phyloP scores from a whole-genome alignment of 2,329 filamentous ascomycete genomes.

The Sclerotinia sclerotiorum region DNA sequence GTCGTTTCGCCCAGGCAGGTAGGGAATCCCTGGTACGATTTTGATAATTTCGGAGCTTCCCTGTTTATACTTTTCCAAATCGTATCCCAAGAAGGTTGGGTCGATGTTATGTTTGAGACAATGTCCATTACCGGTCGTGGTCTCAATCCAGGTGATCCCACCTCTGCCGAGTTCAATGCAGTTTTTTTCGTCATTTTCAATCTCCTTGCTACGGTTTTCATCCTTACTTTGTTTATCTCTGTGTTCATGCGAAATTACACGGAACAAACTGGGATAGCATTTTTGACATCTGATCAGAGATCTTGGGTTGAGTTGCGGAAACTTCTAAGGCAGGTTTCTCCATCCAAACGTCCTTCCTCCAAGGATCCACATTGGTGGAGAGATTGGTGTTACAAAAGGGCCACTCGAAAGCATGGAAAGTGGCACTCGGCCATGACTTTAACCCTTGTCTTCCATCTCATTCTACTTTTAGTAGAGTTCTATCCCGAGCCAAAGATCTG shows the following conservation, averaged over 20 bases:
- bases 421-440: conserved; percentile 85
- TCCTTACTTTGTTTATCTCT: conserved; percentile 94
- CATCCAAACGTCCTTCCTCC: conserved; percentile 85
- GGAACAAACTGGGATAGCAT: conserved; percentile 95
- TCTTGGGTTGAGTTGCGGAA: conserved; percentile 97
- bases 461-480: conserved; percentile 82
- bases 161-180: conserved; percentile 75
- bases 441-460: conserved; percentile 77
- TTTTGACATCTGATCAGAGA: conserved; percentile 90
- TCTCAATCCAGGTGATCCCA: conserved; percentile 67
- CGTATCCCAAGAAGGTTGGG: conserved; percentile 97
- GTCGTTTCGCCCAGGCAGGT: conserved; percentile 81
- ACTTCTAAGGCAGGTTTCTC: conserved; percentile 85
- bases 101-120: conserved; percentile 82
- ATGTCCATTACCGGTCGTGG: conserved; percentile 78
- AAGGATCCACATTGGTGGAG: conserved; percentile 77
- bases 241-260: conserved; percentile 99
- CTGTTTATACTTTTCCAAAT: conserved; percentile 98
- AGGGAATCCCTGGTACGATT: conserved; percentile 81
- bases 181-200: conserved; percentile 97
- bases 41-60: conserved; percentile 91
- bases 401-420: conserved; percentile 87
- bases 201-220: conserved; percentile 90
- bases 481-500: conserved; percentile 72
- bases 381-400: conserved; percentile 91